Evolutionary conservation across 139 green algal genomes (phyloP).

Genomic region (Chlorella sp.): DNA sequence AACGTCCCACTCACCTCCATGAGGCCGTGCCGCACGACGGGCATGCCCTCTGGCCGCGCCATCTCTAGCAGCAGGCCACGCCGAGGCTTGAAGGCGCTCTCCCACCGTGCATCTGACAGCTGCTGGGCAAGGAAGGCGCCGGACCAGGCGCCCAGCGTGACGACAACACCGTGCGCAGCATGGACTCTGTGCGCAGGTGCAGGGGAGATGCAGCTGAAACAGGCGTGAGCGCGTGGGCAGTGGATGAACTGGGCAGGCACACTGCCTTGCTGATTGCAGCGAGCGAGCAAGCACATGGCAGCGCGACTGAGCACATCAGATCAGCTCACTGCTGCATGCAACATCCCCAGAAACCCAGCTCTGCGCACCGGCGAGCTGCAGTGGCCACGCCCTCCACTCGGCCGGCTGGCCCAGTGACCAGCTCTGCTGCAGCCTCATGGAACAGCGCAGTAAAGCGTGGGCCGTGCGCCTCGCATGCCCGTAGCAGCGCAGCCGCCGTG

Average conservation of each 20-base stretch:
- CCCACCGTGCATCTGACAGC: constrained; percentile 48
- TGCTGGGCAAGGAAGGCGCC: constrained; percentile 38
- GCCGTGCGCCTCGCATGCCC: constrained; percentile 39
- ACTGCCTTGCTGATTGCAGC: too few species aligned
- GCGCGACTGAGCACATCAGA: too few species aligned
- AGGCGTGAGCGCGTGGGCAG: too few species aligned
- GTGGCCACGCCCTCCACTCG: constrained; percentile 23
- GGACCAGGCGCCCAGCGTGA: constrained; percentile 79
- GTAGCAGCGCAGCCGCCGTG: constrained; percentile 59
- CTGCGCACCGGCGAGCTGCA: constrained; percentile 28
- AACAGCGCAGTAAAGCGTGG: constrained; percentile 37
- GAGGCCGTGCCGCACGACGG: constrained; percentile 57
- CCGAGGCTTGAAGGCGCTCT: constrained; percentile 61
- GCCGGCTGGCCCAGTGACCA: neutral
- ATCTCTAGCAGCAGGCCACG: constrained; percentile 76
- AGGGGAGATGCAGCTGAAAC: neutral
- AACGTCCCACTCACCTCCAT: constrained; percentile 76
- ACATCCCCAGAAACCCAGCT: too few species aligned
- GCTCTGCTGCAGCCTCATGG: neutral
- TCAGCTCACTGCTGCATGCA: too few species aligned
- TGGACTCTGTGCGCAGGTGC: neutral
- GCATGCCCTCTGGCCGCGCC: constrained; percentile 53
- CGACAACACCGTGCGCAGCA: constrained; percentile 50
- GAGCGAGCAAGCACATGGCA: too few species aligned
- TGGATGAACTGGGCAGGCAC: too few species aligned